phyloP scores from a whole-genome alignment of 2,329 filamentous ascomycete genomes.

The Penicillium brevicompactum region DNA sequence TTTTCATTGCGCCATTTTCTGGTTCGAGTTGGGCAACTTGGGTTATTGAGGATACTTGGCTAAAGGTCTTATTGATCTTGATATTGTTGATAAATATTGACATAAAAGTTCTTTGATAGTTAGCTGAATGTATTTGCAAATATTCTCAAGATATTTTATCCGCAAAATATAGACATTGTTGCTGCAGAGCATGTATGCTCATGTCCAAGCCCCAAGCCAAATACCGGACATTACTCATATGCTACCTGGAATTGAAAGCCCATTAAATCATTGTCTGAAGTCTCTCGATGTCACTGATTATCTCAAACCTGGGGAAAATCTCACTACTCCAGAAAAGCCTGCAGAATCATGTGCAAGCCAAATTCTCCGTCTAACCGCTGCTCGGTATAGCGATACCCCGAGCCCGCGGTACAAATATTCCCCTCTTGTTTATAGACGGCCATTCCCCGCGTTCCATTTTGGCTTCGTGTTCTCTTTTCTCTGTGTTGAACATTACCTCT shows the following conservation, averaged over 20 bases:
- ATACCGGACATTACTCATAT: no score
- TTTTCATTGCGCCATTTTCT: not conserved
- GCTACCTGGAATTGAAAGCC: no score
- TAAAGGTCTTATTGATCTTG: no score
- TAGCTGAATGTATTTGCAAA: no score
- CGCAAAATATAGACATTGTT: no score
- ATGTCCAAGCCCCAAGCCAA: no score
- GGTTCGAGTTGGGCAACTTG: not conserved
- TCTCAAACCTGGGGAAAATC: not conserved
- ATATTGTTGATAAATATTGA: no score
- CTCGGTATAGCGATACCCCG: conserved; percentile 37
- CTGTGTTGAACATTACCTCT: not conserved
- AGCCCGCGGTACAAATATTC: conserved; percentile 13
- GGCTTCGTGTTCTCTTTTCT: conserved; percentile 7
- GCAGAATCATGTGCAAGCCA: not conserved
- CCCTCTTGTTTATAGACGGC: conserved; percentile 10
- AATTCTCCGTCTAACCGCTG: conserved; percentile 5
- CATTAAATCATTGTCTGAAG: not conserved
- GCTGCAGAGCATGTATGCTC: no score
- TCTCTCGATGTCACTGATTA: not conserved
- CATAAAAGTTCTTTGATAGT: no score
- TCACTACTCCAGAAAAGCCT: not conserved
- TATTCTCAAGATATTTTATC: no score
- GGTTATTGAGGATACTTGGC: not conserved
- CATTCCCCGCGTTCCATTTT: conserved; percentile 11